A percentile compares a stretch with the other conserved stretches of the same genome.
These are phyloP conservation scores for Neopestalotiopsis rosae DNA, from an alignment of 2,329 filamentous ascomycete species.

Conservation along the genomic window DNA sequence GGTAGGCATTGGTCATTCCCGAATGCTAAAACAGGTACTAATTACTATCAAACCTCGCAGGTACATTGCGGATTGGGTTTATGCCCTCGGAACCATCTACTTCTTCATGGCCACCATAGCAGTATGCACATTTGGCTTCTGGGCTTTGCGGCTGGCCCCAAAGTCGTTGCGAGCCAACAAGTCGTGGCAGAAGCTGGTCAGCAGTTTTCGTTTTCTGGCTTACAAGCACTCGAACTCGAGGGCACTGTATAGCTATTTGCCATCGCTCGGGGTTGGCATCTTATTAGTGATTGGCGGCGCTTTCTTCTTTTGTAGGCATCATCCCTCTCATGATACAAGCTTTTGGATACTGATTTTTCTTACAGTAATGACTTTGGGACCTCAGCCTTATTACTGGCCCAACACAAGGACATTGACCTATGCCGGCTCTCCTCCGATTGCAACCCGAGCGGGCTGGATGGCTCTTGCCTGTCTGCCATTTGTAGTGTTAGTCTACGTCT, in stretches of 20 bases:
- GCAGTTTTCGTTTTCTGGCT: slow-evolving; percentile 44
- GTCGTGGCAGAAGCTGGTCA: slow-evolving; percentile 40
- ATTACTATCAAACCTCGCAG: slow-evolving; percentile 32
- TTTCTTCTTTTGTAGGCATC: slow-evolving; percentile 48
- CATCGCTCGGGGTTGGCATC: slow-evolving; percentile 48
- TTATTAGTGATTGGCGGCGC: slow-evolving; percentile 45
- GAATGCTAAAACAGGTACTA: background rate
- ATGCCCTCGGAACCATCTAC: slow-evolving; percentile 55
- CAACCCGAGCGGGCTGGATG: slow-evolving; percentile 58
- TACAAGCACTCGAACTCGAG: slow-evolving; percentile 44
- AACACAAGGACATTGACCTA: slow-evolving; percentile 44
- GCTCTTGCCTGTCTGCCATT: slow-evolving; percentile 57
- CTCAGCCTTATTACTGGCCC: slow-evolving; percentile 62
- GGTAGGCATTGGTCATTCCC: slow-evolving; percentile 33
- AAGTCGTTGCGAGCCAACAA: slow-evolving; percentile 26
- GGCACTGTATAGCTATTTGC: slow-evolving; percentile 40
- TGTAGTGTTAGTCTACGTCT: slow-evolving; percentile 41
- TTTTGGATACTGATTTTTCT: slow-evolving; percentile 18
- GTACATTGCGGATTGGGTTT: slow-evolving; percentile 60
- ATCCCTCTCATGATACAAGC: slow-evolving; percentile 2
- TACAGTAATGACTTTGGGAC: slow-evolving; percentile 51
- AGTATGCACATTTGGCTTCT: slow-evolving; percentile 49
- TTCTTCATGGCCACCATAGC: slow-evolving; percentile 56
- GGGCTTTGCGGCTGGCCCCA: slow-evolving; percentile 37
- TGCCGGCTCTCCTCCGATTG: slow-evolving; percentile 58